A percentile compares a stretch with the other conserved stretches of the same genome.
phyloP scores from a whole-genome alignment of 2,329 filamentous ascomycete genomes.

The Truncatella angustata region DNA sequence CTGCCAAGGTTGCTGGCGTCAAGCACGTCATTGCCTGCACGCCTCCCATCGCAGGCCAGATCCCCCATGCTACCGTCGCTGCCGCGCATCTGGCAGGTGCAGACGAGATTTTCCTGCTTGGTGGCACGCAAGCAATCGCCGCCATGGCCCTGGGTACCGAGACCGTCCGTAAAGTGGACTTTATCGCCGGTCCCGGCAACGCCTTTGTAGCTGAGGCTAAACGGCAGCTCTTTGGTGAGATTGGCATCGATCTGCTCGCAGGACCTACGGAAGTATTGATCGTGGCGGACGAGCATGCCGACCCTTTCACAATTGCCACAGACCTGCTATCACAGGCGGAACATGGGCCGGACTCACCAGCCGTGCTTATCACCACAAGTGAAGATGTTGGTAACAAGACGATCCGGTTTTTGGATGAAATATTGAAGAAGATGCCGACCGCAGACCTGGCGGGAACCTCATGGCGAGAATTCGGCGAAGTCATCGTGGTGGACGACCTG shows the following conservation, averaged over 20 bases:
- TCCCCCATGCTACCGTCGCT: constrained; percentile 48
- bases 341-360: constrained; percentile 51
- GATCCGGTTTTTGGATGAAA: constrained; percentile 33
- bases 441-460: constrained; percentile 39
- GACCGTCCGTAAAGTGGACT: constrained; percentile 46
- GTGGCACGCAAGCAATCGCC: constrained; percentile 51
- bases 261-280: constrained; percentile 53
- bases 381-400: constrained; percentile 35
- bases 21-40: constrained; percentile 49
- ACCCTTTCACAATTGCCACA: constrained; percentile 42
- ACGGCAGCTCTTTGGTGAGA: constrained; percentile 49
- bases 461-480: constrained; percentile 46
- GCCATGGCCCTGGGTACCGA: constrained; percentile 51
- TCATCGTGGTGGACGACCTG: constrained; percentile 39
- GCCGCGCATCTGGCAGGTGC: constrained; percentile 49
- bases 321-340: constrained; percentile 49
- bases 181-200: constrained; percentile 53
- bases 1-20: constrained; percentile 52
- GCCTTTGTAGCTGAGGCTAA: constrained; percentile 55
- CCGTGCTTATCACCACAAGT: constrained; percentile 47
- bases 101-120: constrained; percentile 49
- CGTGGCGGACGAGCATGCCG: constrained; percentile 45
- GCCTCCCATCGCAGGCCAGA: constrained; percentile 45
- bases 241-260: constrained; percentile 53
- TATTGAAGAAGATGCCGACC: constrained; percentile 41